Evolutionary conservation across 176 grass and related monocot genomes (phyloP), one percentile per base, ranked within the genome.

Genomic region (Thalia dealbata): DNA sequence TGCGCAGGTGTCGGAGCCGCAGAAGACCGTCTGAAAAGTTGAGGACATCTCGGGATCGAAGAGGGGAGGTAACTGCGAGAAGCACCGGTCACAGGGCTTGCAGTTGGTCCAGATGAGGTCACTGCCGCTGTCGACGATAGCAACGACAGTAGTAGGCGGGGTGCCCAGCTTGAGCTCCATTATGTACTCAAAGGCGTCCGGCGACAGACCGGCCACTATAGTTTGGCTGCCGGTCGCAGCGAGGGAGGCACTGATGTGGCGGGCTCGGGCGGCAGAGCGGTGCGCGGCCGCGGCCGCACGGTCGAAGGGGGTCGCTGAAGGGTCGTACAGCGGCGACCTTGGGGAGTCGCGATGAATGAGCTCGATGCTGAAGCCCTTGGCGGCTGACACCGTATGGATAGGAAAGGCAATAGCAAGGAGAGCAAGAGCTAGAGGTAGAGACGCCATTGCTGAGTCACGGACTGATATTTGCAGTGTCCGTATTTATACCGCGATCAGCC

Each of bases 41-140:
- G 76, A 43, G 27, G 76, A 78, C 7, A 16, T 59, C 3, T 3
- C 7, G n/a, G 76, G 50, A 10, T 78, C 50, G 32, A 78, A 78
- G 50, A 27, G 29, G 2, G 76, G 64, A 7, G 27, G 19, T 0
- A 43, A 26, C 14, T 59, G 50, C 11, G 23, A 6, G 75, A 35
- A 69, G 75, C 63, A 78, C 1, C 14, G 10, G 14, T 15, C 0
- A 50, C 76, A 78, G 8, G 76, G 76, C 13, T 44, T 22, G 76
- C 76, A 78, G 64, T 78, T 59, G 64, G 51, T 18, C 76, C 76
- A 78, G 11, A 25, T 59, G 7, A 78, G 76, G 32, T 78, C 76
- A 28, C 76, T 78, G 64, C 76, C 76, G 30, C 64, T 69, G 64
- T 78, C 76, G 51, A 30, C 32, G 69, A 78, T 70, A 19, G 50